These are phyloP conservation scores for Pleurozium schreberi DNA, from an alignment of 225 moss, liverwort and hornwort species.

Conservation along the genomic window DNA sequence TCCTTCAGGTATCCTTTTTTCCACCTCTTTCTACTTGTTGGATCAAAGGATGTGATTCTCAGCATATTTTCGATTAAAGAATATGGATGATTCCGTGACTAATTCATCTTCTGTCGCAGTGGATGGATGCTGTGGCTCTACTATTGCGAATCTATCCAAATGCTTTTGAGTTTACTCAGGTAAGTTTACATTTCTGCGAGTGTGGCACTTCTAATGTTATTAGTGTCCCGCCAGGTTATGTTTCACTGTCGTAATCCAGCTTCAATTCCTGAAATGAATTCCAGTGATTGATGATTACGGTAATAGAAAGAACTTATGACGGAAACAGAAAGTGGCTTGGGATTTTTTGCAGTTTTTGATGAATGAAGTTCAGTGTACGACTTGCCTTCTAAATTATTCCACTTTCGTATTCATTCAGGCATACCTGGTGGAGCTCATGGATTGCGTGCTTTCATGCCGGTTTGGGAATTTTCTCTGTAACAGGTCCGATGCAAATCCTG, in stretches of 20 bases:
- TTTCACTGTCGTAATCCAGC: not conserved
- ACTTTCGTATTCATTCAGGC: conserved; percentile 26
- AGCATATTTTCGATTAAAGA: not conserved
- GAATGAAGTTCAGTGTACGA: not conserved
- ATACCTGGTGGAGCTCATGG: conserved; percentile 87
- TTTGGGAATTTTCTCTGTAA: conserved; percentile 99
- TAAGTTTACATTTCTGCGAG: conserved; percentile 6
- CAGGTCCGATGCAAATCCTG: conserved; percentile 28
- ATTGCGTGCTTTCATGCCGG: conserved; percentile 78
- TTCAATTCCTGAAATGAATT: not conserved
- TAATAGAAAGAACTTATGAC: not conserved
- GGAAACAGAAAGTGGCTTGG: not conserved
- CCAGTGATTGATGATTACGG: not conserved
- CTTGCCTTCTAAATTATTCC: not conserved
- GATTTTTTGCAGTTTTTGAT: not conserved
- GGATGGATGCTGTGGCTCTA: conserved; percentile 88
- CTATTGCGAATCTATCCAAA: conserved; percentile 77
- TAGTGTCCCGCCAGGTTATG: not conserved
- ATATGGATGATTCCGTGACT: not conserved
- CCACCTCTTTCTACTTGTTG: not conserved
- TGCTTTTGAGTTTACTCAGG: conserved; percentile 90
- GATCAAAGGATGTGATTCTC: not conserved
- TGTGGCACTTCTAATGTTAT: not conserved
- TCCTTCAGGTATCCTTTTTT: conserved; percentile 56
- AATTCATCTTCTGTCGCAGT: conserved; percentile 34